Conservation (phyloP, 2,329 filamentous ascomycete genomes). For the Aspergillus sp. region DNA sequence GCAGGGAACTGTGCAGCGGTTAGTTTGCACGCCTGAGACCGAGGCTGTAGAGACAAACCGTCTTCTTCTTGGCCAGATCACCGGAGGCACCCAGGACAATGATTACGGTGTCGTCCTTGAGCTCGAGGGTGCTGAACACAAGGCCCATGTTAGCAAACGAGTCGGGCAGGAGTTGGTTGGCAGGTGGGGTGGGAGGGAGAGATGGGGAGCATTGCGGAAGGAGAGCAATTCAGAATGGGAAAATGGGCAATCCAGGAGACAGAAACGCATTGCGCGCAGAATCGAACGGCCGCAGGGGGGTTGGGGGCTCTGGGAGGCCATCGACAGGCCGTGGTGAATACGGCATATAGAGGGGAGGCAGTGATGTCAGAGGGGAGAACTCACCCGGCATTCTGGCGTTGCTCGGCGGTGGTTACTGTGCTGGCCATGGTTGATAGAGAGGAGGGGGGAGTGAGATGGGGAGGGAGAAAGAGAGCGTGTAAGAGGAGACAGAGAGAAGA, state of each 20-base stretch:
- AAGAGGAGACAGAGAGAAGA: conserved; percentile 6
- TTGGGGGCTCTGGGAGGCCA: background rate
- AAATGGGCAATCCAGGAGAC: background rate
- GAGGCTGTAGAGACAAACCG: conserved; percentile 47
- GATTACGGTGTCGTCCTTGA: conserved; percentile 97
- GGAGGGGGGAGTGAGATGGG: conserved; percentile 5
- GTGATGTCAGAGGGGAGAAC: conserved; percentile 34
- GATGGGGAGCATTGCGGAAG: background rate
- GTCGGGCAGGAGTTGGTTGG: conserved; percentile 4
- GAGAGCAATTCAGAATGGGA: background rate
- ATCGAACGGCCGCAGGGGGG: conserved; percentile 2
- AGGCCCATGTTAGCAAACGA: conserved; percentile 30
- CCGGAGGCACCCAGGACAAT: conserved; percentile 94
- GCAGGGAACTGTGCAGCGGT: conserved; percentile 66
- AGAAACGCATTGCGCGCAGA: background rate
- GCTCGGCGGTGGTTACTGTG: conserved; percentile 42
- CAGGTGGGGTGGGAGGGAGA: conserved; percentile 2
- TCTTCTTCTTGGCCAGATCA: conserved; percentile 99
- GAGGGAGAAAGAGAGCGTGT: conserved; percentile 7
- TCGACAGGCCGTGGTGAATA: conserved; percentile 3
- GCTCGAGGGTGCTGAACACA: conserved; percentile 65
- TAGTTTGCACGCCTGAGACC: conserved; percentile 10
- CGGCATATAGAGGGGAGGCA: conserved; percentile 13
- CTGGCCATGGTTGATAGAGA: conserved; percentile 36
- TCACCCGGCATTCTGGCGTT: conserved; percentile 44